Base-by-base conservation (phyloP, 1,139 yeast species). In the Debaryomyces fabryi region DNA sequence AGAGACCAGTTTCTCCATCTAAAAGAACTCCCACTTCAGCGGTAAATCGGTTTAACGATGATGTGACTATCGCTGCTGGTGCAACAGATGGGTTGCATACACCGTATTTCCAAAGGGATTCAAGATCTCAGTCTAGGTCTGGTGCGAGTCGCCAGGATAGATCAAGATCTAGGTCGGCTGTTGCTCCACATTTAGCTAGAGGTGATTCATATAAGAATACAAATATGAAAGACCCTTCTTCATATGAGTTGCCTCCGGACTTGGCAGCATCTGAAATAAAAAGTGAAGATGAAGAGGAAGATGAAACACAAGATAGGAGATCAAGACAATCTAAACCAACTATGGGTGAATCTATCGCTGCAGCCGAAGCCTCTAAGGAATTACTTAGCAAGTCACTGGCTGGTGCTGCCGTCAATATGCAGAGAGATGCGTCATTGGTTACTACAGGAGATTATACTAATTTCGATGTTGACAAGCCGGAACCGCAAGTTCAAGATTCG, bases 191-290 rank as follows among this genome's bases (percentile, higher is more conserved):
- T 62, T 72, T 83, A 59, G 88, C 88, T 7, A 73, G 85, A 52
- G 88, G 88, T 41, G 88, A 83, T 55, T 80, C 86, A 1, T 83
- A 82, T 60, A 83, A 81, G 58, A 77, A 76, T 58, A 71, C 76
- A 32, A 71, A 69, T 47, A 59, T 55, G 21, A 74, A 68, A 13
- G 72, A 71, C 42, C 80, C 80, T 29, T 56, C 71, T 13, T 65
- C 68, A 50, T 76, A 76, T 55, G 80, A 76, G 53, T 65, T 75
- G 46, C 80, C 80, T n/a, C 71, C 78, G 1, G 72, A 64, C 42
- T 64, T 74, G 50, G 62, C 61, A 13, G 52, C 52, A 4, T 47
- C 52, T 21, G 45, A 47, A 13, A 49, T 47, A 27, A 49, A 44
- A 10, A 47, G 47, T 13, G 48, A 46, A 15, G 21, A 32, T 4